Evolutionary conservation across 257 asterid genomes (phyloP), one percentile per base, ranked within the genome.

Genomic region (Rubia yunnanensis): DNA sequence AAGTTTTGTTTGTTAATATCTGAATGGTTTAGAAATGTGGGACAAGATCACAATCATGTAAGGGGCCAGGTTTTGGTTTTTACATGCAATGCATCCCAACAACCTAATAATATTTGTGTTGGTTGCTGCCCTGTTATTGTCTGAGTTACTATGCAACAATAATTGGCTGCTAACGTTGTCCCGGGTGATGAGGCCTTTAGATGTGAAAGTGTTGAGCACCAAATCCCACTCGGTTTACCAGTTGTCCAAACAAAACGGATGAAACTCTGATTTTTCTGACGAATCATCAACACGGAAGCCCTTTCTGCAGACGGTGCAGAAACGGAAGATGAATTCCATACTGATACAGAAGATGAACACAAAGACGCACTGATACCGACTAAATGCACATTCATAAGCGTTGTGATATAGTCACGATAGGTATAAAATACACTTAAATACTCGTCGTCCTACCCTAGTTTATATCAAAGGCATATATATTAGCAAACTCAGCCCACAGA

Each of bases 41-140:
- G 48, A 24, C 63, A 38, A 24, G 56, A 14, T 3, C 28, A 8
- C 20, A 8, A 2, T 18, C 27, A 41, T 26, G 13, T 30, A 14
- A 26, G 54, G n/a, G 38, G 8, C 61, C 54, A 67, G n/a, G 32
- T 67, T 38, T 55, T 36, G 9, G n/a, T n/a, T n/a, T n/a, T n/a
- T n/a, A n/a, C n/a, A n/a, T 39, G 48, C 15, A 65, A 54, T 35
- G 11, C 13, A 24, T 2, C 36, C 3, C 24, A 64, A 28, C 44
- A 24, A 22, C 28, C 28, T 18, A 13, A 39, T 39, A 39, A 39
- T 23, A 7, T 20, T n/a, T 11, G 28, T 65, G 60, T 38, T 28
- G 69, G 34, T 65, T 30, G 14, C 11, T 15, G 30, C 44, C 35
- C 24, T 60, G 61, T 9, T 1, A 22, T 18, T 39, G 48, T 11